These are phyloP conservation scores for Laguncularia racemosa DNA, from an alignment of 345 rosid species.

Conservation along the genomic window DNA sequence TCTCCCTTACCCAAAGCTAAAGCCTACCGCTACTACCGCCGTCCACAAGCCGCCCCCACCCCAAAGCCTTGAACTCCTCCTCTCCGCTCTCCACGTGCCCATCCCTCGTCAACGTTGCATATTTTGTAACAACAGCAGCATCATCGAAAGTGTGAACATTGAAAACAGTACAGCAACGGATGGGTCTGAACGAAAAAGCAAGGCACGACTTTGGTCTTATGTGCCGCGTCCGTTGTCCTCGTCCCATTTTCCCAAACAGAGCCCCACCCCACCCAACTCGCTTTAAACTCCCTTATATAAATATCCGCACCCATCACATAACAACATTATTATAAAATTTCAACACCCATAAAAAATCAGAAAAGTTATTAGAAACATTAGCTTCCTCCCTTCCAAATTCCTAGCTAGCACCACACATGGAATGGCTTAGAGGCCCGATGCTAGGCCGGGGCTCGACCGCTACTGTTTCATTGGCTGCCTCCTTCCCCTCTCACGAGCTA, in stretches of 20 bases:
- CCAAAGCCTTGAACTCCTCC: slow-evolving; percentile 11
- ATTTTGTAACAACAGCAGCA: slow-evolving; percentile 4
- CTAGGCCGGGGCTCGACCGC: slow-evolving; percentile 89
- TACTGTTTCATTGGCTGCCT: slow-evolving; percentile 59
- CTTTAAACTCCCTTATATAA: too few species aligned
- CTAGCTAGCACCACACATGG: slow-evolving; percentile 36
- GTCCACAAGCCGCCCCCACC: slow-evolving; percentile 27
- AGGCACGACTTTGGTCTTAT: too few species aligned
- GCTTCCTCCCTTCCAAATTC: too few species aligned
- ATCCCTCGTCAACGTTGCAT: neutral
- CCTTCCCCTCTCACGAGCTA: slow-evolving; percentile 32
- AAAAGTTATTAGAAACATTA: too few species aligned
- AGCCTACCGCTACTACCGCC: slow-evolving; percentile 24
- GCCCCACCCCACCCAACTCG: too few species aligned
- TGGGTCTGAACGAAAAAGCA: too few species aligned
- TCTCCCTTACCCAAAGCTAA: slow-evolving; percentile 1
- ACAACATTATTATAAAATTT: too few species aligned
- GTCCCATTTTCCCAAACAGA: too few species aligned
- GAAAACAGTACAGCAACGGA: neutral
- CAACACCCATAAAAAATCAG: too few species aligned
- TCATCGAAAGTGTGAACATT: slow-evolving; percentile 12
- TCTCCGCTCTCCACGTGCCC: slow-evolving; percentile 26
- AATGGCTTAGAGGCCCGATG: slow-evolving; percentile 68
- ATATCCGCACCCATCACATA: too few species aligned
- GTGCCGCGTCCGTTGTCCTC: too few species aligned